Evolutionary conservation across 345 rosid genomes (phyloP).

Genomic region (Raphanus sativus): DNA sequence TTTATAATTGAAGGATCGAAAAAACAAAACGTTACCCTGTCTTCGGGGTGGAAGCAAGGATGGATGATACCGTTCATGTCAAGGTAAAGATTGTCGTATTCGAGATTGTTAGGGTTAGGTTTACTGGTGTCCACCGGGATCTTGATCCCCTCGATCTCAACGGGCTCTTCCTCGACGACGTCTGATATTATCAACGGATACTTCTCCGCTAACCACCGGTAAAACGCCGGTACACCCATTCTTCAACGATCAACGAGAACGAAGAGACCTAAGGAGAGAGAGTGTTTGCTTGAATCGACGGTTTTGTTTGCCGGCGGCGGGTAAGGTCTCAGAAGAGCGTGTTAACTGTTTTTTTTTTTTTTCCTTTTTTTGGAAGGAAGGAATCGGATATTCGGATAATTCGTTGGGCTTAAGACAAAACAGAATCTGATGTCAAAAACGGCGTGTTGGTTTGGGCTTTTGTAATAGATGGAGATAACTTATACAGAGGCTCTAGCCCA

Average conservation of each 20-base stretch:
- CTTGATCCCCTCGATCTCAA: slow-evolving; percentile 68
- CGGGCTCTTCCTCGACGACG: slow-evolving; percentile 86
- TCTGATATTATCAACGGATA: slow-evolving; percentile 78
- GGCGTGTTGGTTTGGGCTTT: neutral
- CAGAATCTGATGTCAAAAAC: neutral
- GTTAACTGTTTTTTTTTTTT: neutral
- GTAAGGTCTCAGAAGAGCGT: slow-evolving; percentile 28
- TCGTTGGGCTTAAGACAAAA: neutral
- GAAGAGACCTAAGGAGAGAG: neutral
- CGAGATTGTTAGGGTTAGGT: slow-evolving; percentile 80
- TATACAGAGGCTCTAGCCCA: neutral
- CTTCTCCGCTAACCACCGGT: slow-evolving; percentile 97
- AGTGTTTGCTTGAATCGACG: slow-evolving; percentile 1
- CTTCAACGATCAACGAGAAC: slow-evolving; percentile 6
- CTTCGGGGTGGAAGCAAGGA: slow-evolving; percentile 99
- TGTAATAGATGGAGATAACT: neutral
- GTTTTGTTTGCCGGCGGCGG: slow-evolving; percentile 36
- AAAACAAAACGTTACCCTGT: slow-evolving; percentile 55
- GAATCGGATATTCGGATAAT: slow-evolving; percentile 4
- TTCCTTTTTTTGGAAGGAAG: neutral
- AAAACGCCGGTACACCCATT: slow-evolving; percentile 98
- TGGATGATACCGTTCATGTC: slow-evolving; percentile 99
- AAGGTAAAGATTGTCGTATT: slow-evolving; percentile 90
- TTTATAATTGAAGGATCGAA: neutral
- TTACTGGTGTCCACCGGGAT: slow-evolving; percentile 93